These are phyloP conservation scores for Yamadazyma nakazawae DNA, from an alignment of 805 yeast genomes.

Conservation along the genomic window DNA sequence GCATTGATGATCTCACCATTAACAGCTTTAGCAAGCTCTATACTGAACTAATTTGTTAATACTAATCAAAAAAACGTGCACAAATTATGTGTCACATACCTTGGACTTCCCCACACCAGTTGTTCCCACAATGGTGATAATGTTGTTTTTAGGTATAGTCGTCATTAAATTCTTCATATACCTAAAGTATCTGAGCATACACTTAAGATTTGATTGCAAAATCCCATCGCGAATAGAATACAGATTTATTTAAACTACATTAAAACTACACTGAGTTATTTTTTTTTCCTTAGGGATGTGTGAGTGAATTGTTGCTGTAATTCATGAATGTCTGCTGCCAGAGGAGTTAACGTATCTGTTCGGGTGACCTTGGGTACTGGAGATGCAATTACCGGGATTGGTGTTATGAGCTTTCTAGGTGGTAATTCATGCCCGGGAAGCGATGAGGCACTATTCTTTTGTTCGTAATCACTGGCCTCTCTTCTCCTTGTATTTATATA, in stretches of 20 bases:
- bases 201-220: background rate
- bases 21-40: slow-evolving; percentile 71
- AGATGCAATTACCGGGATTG: slow-evolving; percentile 5
- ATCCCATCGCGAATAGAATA: slow-evolving; percentile 7
- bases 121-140: slow-evolving; percentile 80
- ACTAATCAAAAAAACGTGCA: background rate
- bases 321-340: slow-evolving; percentile 10
- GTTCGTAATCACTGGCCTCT: slow-evolving; percentile 52
- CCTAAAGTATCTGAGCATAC: slow-evolving; percentile 14
- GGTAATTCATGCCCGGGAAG: background rate
- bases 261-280: background rate
- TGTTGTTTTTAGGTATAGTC: slow-evolving; percentile 30
- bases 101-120: slow-evolving; percentile 97
- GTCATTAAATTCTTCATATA: slow-evolving; percentile 24
- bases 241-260: background rate
- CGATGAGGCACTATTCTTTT: background rate
- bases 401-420: background rate
- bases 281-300: slow-evolving; percentile 3
- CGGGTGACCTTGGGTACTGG: slow-evolving; percentile 5
- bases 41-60: slow-evolving; percentile 46
- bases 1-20: slow-evolving; percentile 93
- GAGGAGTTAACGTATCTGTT: slow-evolving; percentile 7
- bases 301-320: slow-evolving; percentile 13
- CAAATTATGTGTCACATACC: slow-evolving; percentile 24
- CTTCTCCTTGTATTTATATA: slow-evolving; percentile 50